These are phyloP conservation scores for Dryas alaskensis DNA, from an alignment of 306 rosid species.

Conservation along the genomic window DNA sequence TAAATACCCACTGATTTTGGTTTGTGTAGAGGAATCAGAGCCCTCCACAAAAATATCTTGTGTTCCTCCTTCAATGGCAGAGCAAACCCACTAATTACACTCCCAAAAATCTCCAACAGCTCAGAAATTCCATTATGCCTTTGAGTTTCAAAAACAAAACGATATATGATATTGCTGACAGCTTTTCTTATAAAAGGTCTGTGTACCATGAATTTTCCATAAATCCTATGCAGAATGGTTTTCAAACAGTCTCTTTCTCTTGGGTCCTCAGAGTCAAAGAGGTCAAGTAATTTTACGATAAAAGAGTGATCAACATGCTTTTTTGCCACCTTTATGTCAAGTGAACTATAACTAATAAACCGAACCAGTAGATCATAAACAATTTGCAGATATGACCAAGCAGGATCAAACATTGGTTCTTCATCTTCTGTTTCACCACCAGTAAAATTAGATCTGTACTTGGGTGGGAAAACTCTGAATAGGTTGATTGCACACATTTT, in stretches of 20 bases:
- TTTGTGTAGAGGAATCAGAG: conserved; percentile 88
- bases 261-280: conserved; percentile 96
- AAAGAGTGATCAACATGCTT: conserved; percentile 77
- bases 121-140: conserved; percentile 95
- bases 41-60: conserved; percentile 77
- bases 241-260: conserved; percentile 98
- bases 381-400: conserved; percentile 87
- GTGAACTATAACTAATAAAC: conserved; percentile 63
- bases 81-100: conserved; percentile 95
- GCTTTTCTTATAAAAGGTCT: conserved; percentile 87
- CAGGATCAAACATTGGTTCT: conserved; percentile 96
- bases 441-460: conserved; percentile 54
- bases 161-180: conserved; percentile 79
- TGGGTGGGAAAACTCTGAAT: conserved; percentile 93
- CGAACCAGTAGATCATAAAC: conserved; percentile 93
- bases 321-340: conserved; percentile 83
- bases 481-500: conserved; percentile 84
- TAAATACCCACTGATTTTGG: conserved; percentile 92
- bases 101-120: conserved; percentile 93
- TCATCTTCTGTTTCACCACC: conserved; percentile 90
- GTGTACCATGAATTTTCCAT: conserved; percentile 95
- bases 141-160: conserved; percentile 86
- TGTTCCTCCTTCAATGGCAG: conserved; percentile 97
- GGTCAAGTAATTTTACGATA: conserved; percentile 77
- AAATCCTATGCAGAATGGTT: conserved; percentile 85